These are phyloP conservation scores for Mycena galopus DNA, from an alignment of 768 basidiomycete species.

Conservation along the genomic window DNA sequence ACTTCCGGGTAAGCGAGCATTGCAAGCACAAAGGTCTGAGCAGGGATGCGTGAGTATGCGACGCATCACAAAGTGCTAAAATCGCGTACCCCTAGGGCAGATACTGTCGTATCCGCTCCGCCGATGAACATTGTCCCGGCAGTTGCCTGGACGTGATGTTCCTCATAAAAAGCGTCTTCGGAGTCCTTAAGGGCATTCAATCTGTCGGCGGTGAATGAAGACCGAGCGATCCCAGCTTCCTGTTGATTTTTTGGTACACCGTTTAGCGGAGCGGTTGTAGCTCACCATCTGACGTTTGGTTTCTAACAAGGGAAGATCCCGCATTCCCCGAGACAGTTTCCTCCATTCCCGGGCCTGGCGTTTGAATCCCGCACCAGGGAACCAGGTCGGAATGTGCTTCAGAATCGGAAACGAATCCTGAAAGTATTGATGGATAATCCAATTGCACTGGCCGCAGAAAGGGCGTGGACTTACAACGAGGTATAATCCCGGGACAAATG, in stretches of 20 bases:
- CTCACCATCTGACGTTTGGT: constrained; percentile 50
- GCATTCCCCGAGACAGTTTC: constrained; percentile 42
- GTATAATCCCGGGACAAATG: constrained; percentile 44
- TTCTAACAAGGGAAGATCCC: constrained; percentile 52
- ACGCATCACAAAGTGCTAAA: too few relatives aligned
- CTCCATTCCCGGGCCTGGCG: constrained; percentile 50
- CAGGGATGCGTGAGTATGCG: too few relatives aligned
- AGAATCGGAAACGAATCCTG: too few relatives aligned
- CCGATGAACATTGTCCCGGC: constrained; percentile 1
- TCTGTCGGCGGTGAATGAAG: constrained; percentile 9
- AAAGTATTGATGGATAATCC: constrained; percentile 40
- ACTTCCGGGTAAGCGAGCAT: constrained; percentile 53
- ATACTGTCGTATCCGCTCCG: constrained; percentile 51
- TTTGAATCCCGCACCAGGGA: constrained; percentile 62
- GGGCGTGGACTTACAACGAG: constrained; percentile 42
- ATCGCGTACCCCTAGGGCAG: constrained; percentile 46
- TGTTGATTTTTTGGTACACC: constrained; percentile 13
- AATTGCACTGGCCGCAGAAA: not conserved
- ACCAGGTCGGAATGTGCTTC: too few relatives aligned
- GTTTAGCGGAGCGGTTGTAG: not conserved
- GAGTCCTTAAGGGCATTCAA: not conserved
- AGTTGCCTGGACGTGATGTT: not conserved
- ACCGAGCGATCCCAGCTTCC: too few relatives aligned
- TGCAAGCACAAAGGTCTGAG: constrained; percentile 51
- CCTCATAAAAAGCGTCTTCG: not conserved